These are phyloP conservation scores for Phalaenopsis aphrodite DNA, from an alignment of 106 monocot species.

Conservation along the genomic window DNA sequence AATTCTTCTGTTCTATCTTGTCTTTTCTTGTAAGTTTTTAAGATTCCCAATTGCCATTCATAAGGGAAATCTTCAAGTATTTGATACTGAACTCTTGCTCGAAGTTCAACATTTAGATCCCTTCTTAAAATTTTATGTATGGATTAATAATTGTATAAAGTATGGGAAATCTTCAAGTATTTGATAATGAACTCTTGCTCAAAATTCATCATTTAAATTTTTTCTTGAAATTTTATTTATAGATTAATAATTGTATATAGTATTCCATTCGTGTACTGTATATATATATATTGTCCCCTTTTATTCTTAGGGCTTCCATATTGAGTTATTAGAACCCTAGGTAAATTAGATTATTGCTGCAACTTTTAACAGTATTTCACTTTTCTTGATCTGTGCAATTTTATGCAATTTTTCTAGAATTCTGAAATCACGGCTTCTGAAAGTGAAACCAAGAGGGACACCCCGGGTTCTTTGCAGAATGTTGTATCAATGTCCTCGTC, in stretches of 20 bases:
- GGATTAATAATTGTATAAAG: neutral
- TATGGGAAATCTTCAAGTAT: neutral
- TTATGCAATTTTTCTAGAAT: constrained; percentile 27
- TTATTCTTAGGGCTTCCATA: neutral
- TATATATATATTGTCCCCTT: neutral
- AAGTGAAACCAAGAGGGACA: constrained; percentile 22
- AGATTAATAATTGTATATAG: neutral
- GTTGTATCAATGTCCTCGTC: constrained; percentile 26
- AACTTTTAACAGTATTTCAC: neutral
- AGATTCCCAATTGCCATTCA: too few relatives aligned
- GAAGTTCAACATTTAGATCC: neutral
- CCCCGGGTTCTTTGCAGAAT: constrained; percentile 15
- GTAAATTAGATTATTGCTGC: neutral
- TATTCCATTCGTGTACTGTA: neutral
- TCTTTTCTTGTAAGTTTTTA: too few relatives aligned
- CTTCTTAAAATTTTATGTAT: neutral
- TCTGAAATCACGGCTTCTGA: constrained; percentile 37
- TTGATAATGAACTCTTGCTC: too few relatives aligned
- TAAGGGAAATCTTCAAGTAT: too few relatives aligned
- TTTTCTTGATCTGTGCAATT: neutral
- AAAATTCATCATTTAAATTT: neutral
- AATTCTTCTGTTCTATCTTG: too few relatives aligned
- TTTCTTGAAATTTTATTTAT: neutral
- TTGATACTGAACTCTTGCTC: too few relatives aligned
- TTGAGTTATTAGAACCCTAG: neutral